Base-by-base conservation (phyloP, 345 rosid species). In the Triadica sebifera region DNA sequence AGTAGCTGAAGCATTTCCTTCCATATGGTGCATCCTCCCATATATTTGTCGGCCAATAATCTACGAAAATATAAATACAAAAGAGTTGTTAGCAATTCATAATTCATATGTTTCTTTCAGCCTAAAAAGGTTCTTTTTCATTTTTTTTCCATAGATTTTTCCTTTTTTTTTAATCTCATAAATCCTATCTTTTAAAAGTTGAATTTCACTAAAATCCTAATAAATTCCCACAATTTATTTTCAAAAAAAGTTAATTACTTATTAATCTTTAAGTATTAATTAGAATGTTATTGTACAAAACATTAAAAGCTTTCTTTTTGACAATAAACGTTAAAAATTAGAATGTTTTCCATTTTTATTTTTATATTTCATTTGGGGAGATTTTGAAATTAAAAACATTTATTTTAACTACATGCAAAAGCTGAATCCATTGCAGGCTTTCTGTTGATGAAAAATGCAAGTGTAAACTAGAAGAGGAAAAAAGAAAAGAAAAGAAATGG, bases 11-110 rank as follows among this genome's bases (percentile, higher is more conserved):
- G 60, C 46, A 49, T 6, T 47, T 41, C n/a, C 51, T 29, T 67
- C 58, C 74, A 65, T 37, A 12, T 39, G 63, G 12, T 43, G 72
- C 58, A 43, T n/a, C 74, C 64, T 74, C 75, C 58, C 60, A 29
- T 69, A 55, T 15, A 43, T 51, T n/a, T 76, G 81, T 83, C 81
- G 83, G 83, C 83, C 74, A 68, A 76, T 60, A 50, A 34, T 56
- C 10, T 19, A 41, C n/a, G 24, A 38, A 58, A 49, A 17, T 19
- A 70, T 51, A n/a, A 46, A 3, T 12, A 65, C 53, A 66, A 71
- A 20, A 45, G 8, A 25, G 20, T 25, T 25, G 50, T 64, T 64
- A 64, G 8, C 5, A 29, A 29, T 29, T 29, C 34, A 29, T 29
- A 29, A 29, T 29, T 29, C 34, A 64, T 13, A 64, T 64, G 50